Percentiles rank a stretch among this genome's conserved stretches.
Evolutionary conservation across 2,329 filamentous ascomycete genomes (phyloP).

Genomic region (Trichoderma cornu-damae): DNA sequence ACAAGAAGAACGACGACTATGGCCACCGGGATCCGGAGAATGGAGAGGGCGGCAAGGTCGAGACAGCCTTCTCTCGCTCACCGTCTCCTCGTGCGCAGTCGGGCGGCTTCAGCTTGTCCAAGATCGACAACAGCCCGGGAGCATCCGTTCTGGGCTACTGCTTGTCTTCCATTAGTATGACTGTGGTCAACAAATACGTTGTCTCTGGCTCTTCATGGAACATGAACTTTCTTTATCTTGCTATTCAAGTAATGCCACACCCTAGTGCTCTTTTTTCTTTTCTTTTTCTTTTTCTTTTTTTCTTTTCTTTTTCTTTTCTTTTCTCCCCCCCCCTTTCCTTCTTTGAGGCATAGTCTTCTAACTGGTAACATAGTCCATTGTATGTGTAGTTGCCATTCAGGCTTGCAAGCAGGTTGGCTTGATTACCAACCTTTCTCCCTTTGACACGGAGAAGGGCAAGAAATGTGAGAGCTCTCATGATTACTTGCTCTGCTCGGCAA

Average conservation of each 20-base stretch:
- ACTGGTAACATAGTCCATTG: slow-evolving; percentile 60
- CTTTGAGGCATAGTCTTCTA: slow-evolving; percentile 6
- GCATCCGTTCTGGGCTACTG: slow-evolving; percentile 88
- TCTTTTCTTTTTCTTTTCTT: not conserved
- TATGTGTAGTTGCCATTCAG: slow-evolving; percentile 81
- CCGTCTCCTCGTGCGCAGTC: slow-evolving; percentile 20
- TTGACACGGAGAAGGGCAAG: slow-evolving; percentile 82
- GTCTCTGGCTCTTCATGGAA: slow-evolving; percentile 89
- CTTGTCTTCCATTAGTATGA: slow-evolving; percentile 96
- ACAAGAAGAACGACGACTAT: slow-evolving; percentile 86
- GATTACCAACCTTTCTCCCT: slow-evolving; percentile 75
- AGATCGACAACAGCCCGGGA: slow-evolving; percentile 68
- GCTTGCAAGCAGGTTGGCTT: slow-evolving; percentile 73
- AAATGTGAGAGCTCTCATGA: slow-evolving; percentile 64
- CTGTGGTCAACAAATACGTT: slow-evolving; percentile 99
- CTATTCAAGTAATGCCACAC: slow-evolving; percentile 65
- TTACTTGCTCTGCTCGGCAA: not conserved
- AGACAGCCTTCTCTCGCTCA: slow-evolving; percentile 32
- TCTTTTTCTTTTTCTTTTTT: too few species aligned
- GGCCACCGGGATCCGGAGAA: slow-evolving; percentile 64
- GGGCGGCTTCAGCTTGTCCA: slow-evolving; percentile 36
- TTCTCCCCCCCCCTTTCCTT: too few species aligned
- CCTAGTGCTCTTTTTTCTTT: too few species aligned
- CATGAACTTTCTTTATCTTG: slow-evolving; percentile 91
- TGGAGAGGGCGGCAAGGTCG: slow-evolving; percentile 42